Conservation (phyloP, 768 basidiomycete genomes). For the Russula lepida region DNA sequence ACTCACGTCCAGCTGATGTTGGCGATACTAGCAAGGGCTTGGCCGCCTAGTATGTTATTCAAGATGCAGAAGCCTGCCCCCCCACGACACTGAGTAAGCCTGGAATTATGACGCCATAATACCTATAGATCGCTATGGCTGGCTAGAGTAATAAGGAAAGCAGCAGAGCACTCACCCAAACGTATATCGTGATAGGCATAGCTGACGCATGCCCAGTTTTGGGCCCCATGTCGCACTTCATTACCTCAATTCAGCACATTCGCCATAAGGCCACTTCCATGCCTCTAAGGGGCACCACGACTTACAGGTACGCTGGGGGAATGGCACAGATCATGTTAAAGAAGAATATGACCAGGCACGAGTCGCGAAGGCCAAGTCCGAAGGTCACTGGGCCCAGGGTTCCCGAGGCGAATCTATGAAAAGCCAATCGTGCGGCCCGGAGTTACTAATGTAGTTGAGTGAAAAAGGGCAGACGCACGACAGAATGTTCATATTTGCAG, state of each 20-base stretch:
- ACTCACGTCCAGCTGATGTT: slow-evolving; percentile 44
- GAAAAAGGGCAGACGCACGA: slow-evolving; percentile 25
- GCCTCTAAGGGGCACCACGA: neutral
- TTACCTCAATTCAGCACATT: neutral
- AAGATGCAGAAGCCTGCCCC: slow-evolving; percentile 51
- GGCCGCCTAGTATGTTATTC: slow-evolving; percentile 55
- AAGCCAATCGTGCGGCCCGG: neutral
- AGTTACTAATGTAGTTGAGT: neutral
- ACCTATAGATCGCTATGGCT: slow-evolving; percentile 31
- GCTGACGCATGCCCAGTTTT: slow-evolving; percentile 70
- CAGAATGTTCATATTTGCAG: slow-evolving; percentile 34
- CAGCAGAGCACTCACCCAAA: slow-evolving; percentile 36
- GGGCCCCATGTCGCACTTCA: slow-evolving; percentile 64
- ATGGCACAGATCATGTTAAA: slow-evolving; percentile 37
- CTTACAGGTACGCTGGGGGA: slow-evolving; percentile 39
- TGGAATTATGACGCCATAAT: slow-evolving; percentile 43
- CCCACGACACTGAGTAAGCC: slow-evolving; percentile 42
- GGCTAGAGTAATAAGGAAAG: neutral
- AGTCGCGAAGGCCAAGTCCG: slow-evolving; percentile 37
- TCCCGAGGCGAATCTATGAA: slow-evolving; percentile 38
- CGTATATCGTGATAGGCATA: slow-evolving; percentile 62
- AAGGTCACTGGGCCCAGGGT: slow-evolving; percentile 39
- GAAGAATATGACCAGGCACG: slow-evolving; percentile 38
- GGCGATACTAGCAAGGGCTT: slow-evolving; percentile 46
- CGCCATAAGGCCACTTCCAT: neutral